Evolutionary conservation across 2,329 filamentous ascomycete species (phyloP), one percentile per base, ranked within the genome.

Genomic region (Alternaria brassicicola): DNA sequence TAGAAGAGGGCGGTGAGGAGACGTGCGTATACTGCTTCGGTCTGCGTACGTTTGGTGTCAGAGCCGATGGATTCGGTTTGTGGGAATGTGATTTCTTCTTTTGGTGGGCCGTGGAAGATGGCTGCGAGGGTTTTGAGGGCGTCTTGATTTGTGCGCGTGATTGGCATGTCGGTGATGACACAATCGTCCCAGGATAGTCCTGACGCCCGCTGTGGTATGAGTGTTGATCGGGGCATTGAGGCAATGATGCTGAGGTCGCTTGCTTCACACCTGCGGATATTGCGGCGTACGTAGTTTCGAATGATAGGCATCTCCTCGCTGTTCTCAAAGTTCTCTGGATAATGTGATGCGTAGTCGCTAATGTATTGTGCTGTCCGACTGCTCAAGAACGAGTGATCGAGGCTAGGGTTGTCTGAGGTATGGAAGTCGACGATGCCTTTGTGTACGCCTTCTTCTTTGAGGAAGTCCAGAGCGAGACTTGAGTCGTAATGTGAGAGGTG

Each of bases 191-290:
- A 76, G 6, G 65, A 61, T 15, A 73, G 79, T 60, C 77, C 71
- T 57, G 74, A 66, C 55, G 78, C 51, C 6, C 70, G 73, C 7
- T 76, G 76, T 25, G 84, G 81, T 3, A 86, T 67, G 0, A 88
- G 76, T 31, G 83, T 73, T 12, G 81, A 78, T 10, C 85, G 81
- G 21, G 86, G 86, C 36, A 88, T 77, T 10, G 82, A 83, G 6
- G 83, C 80, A n/a, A 88, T 75, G n/a, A 88, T 78, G 61, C 81
- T 81, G 7, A 88, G 78, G 61, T 87, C 84, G 51, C 83, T 81
- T 17, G 81, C 81, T 9, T 85, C 84, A n/a, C 80, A 80, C 28
- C 83, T 81, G 1, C 84, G 83, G 7, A 84, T 84, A 26, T 82
- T 80, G 38, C 77, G 72, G 15, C 78, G 72, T 9, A 87, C 78